phyloP scores from a whole-genome alignment of 2,329 filamentous ascomycete genomes.

The Myriosclerotinia duriaeana region DNA sequence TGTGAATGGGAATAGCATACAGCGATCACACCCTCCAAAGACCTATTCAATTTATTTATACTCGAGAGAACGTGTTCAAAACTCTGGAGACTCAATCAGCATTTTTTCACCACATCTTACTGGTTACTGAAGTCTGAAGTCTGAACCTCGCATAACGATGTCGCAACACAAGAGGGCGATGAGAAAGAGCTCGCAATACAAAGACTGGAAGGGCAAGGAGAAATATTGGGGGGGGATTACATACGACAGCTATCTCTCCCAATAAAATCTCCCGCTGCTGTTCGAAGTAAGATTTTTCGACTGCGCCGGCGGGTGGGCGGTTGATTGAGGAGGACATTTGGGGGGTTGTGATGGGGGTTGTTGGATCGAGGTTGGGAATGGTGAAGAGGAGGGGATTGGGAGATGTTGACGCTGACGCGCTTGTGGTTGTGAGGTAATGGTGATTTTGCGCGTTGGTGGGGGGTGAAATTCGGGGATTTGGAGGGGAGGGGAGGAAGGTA shows the following conservation, averaged over 20 bases:
- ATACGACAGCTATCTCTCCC: conserved; percentile 69
- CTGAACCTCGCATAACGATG: no score
- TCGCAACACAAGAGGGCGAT: no score
- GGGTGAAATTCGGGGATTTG: background rate
- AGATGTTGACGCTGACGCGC: background rate
- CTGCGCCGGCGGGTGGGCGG: conserved; percentile 17
- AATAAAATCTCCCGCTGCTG: conserved; percentile 71
- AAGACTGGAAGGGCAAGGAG: no score
- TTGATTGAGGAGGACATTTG: conserved; percentile 5
- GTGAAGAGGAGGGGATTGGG: background rate
- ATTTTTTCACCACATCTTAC: no score
- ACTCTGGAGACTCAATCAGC: conserved; percentile 46
- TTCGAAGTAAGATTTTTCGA: conserved; percentile 67
- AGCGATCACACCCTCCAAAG: conserved; percentile 84
- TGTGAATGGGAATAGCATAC: conserved; percentile 47
- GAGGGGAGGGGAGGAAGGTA: background rate
- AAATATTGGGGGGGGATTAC: conserved; percentile 26
- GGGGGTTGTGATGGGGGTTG: background rate
- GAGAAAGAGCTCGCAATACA: no score
- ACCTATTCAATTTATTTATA: conserved; percentile 92
- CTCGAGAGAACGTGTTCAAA: conserved; percentile 93
- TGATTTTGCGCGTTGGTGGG: background rate
- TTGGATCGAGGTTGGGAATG: background rate
- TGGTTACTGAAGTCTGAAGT: no score
- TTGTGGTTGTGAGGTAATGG: background rate